Conservation (phyloP, 1,284 basidiomycete genomes). For the Boletus subluridellus region DNA sequence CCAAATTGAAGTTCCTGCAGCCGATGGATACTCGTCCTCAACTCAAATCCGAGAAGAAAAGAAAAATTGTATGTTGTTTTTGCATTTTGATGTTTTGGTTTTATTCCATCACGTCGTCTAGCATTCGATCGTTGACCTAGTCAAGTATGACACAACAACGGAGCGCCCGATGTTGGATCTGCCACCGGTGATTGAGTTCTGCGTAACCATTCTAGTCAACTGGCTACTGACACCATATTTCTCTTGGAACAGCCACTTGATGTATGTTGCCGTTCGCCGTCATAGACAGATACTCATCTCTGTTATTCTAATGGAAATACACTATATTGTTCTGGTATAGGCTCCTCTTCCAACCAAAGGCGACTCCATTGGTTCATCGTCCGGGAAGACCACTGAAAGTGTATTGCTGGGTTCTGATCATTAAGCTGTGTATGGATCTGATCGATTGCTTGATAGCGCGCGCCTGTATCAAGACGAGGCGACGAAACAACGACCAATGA, state of each 20-base stretch:
- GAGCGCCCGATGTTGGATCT: background rate
- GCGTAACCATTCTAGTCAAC: background rate
- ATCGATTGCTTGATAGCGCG: background rate
- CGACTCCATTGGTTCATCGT: background rate
- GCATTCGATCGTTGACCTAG: no score
- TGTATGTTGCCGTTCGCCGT: background rate
- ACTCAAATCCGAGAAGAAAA: no score
- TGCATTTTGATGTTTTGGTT: background rate
- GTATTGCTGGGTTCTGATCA: background rate
- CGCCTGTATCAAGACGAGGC: background rate
- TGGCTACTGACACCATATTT: background rate
- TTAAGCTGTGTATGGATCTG: background rate
- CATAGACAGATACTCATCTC: background rate
- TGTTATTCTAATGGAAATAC: background rate
- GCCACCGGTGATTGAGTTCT: background rate
- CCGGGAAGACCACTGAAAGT: background rate
- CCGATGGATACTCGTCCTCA: background rate
- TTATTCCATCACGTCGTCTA: background rate
- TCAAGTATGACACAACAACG: background rate
- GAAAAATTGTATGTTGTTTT: background rate
- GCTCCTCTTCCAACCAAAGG: background rate
- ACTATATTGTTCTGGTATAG: background rate
- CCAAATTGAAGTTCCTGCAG: background rate
- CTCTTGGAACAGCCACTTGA: background rate
- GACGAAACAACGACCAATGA: background rate